Percentiles rank a stretch among this genome's conserved stretches.
Conservation (phyloP, 2,329 filamentous ascomycete genomes). For the Botryotinia convoluta region DNA sequence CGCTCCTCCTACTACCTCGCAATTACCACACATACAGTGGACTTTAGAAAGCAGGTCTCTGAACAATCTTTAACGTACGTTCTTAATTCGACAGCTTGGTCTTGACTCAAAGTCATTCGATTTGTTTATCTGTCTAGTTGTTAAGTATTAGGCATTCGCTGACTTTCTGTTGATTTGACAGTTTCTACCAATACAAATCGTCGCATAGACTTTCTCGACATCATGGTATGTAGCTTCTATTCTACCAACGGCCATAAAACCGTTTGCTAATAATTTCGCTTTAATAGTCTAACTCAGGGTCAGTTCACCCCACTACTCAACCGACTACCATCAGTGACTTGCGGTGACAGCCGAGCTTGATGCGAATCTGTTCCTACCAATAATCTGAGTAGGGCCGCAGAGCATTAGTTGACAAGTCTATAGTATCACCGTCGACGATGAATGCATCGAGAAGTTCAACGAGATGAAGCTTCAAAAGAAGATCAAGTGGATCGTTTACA, state of each 20-base stretch:
- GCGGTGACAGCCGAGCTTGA: slow-evolving; percentile 15
- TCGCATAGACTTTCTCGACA: slow-evolving; percentile 20
- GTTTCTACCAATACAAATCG: slow-evolving; percentile 12
- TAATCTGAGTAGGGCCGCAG: not conserved
- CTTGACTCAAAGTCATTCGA: not conserved
- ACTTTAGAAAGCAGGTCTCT: slow-evolving; percentile 6
- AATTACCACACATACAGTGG: not conserved
- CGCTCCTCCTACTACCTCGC: slow-evolving; percentile 16
- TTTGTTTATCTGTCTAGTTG: slow-evolving; percentile 20
- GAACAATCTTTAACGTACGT: slow-evolving; percentile 15
- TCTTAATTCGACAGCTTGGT: not conserved
- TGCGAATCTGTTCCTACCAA: slow-evolving; percentile 5
- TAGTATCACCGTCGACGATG: slow-evolving; percentile 69
- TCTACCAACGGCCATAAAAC: not conserved
- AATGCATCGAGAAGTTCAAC: slow-evolving; percentile 71
- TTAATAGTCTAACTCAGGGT: slow-evolving; percentile 66
- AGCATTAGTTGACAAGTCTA: slow-evolving; percentile 22
- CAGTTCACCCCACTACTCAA: slow-evolving; percentile 41
- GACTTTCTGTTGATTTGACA: slow-evolving; percentile 2
- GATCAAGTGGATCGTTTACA: slow-evolving; percentile 85
- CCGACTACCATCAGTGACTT: slow-evolving; percentile 26
- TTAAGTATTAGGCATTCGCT: slow-evolving; percentile 9
- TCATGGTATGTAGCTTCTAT: slow-evolving; percentile 27
- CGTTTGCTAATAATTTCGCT: slow-evolving; percentile 25
- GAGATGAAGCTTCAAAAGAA: slow-evolving; percentile 80